Evolutionary conservation across 164 flowering plant species (phyloP), one percentile per base, ranked within the genome.

Genomic region (Saururus chinensis): DNA sequence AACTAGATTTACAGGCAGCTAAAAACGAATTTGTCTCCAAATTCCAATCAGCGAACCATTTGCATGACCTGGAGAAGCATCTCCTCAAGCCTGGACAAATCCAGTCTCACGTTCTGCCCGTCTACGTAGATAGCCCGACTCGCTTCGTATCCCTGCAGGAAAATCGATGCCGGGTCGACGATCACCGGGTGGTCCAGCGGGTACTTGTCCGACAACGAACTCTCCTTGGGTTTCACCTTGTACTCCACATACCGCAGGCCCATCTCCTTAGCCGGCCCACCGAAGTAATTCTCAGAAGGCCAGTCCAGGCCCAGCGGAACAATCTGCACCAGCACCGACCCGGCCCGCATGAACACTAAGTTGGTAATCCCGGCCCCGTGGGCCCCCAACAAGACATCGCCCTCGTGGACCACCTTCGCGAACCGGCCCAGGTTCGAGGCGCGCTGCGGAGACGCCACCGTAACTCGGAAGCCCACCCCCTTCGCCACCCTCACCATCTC

Each of bases 331-430:
- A 59, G 40, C 42, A 66, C 69, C 1, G 59, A 51, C 12, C 69
- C 63, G 7, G 16, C 53, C 1, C 23, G 48, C 41, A 55, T 25
- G 64, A 66, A 60, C 60, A 66, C n/a, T 13, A 11, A 13, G 37
- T 60, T 61, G 7, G 59, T 17, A 12, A 63, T 53, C 17, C 58
- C 65, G 4, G 69, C 59, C 35, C 69, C 64, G 20, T 60, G 80
- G 21, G 71, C 68, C 24, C 74, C 77, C 53, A 76, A 66, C 64
- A 76, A 21, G 8, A 73, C 74, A n/a, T 60, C 62, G 40, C 75
- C 73, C 7, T 65, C 56, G 51, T 65, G 61, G 42, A 70, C 69
- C 26, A 60, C 16, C 59, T 30, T 42, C 7, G 66, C 53, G 45
- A 76, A 68, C 59, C 25, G 63, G 25, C 60, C 26, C 53, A 73